Percentiles rank a stretch among this genome's conserved stretches.
Conservation (phyloP, 129 eudicot species). For the Chrysanthemum lavandulifolium region DNA sequence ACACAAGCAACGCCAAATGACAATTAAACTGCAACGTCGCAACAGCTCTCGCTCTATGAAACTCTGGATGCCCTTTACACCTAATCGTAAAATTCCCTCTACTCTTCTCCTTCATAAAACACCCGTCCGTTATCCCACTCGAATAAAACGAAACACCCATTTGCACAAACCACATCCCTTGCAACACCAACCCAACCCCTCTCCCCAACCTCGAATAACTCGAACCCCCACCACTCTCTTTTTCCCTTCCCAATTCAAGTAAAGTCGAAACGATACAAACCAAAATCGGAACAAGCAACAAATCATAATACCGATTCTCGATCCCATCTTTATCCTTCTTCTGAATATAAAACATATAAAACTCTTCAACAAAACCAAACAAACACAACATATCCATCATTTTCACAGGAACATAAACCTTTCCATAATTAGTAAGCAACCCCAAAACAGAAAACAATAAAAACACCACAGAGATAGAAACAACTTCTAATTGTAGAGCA, state of each 20-base stretch:
- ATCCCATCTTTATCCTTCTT: constrained; percentile 70
- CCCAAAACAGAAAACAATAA: constrained; percentile 61
- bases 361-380: constrained; percentile 81
- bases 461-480: constrained; percentile 58
- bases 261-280: constrained; percentile 63
- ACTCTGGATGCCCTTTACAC: constrained; percentile 86
- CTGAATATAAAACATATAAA: constrained; percentile 60
- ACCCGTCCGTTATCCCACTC: constrained; percentile 54
- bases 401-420: constrained; percentile 38
- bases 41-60: constrained; percentile 80
- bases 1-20: constrained; percentile 75
- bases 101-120: constrained; percentile 59
- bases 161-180: constrained; percentile 89
- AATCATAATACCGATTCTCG: constrained; percentile 82
- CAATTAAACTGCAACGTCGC: constrained; percentile 79
- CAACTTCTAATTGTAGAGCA: constrained; percentile 65
- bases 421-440: constrained; percentile 20
- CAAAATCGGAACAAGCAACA: constrained; percentile 63
- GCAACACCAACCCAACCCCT: constrained; percentile 76
- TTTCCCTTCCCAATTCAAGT: constrained; percentile 50
- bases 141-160: constrained; percentile 90
- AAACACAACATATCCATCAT: constrained; percentile 52
- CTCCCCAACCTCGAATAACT: constrained; percentile 61
- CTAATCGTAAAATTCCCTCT: constrained; percentile 80
- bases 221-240: neutral